Evolutionary conservation across 306 rosid species (phyloP), one percentile per base, ranked within the genome.

Genomic region (Prunus persica): DNA sequence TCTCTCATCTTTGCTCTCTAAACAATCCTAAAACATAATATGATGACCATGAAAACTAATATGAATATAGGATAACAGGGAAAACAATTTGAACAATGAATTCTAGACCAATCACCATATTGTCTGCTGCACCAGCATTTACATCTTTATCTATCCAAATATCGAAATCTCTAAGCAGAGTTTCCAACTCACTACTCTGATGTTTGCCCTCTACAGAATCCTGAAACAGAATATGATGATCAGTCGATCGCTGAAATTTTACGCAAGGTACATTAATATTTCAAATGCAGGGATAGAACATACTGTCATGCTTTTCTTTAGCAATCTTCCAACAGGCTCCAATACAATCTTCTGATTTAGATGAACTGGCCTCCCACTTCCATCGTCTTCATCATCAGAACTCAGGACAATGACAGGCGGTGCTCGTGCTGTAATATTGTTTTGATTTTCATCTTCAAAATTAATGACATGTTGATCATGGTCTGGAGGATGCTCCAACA

Each of bases 251-350:
- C 14, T 20, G 28, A 22, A 58, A 20, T 58, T 58, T 22, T 22
- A 58, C 22, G 57, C 20, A 41, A 45, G 57, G 57, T 43, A 45
- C 28, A 5, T 7, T 67, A 6, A 19, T 22, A 22, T 24, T 67
- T 20, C 55, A 46, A 45, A 43, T 22, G 6, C 55, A 24, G 46
- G 67, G 56, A n/a, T 46, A 81, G 46, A 61, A 87, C 86, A 82
- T 78, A 83, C 80, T 83, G 81, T 81, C 77, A 84, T 38, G 85
- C 81, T 91, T 91, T 28, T 88, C 92, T 56, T 89, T 92, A 28
- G 92, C 84, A 82, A 27, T 91, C 96, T 85, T 50, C 86, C 90
- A 63, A 91, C 69, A 50, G 90, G 67, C 46, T 28, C 41, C 24
- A 62, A 13, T n/a, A 24, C 22, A 58, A 50, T 13, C 24, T 22